Percentiles rank a stretch among this genome's conserved stretches.
These are phyloP conservation scores for Scheffersomyces parashehatae DNA, from an alignment of 1,139 yeast genomes.

Conservation along the genomic window DNA sequence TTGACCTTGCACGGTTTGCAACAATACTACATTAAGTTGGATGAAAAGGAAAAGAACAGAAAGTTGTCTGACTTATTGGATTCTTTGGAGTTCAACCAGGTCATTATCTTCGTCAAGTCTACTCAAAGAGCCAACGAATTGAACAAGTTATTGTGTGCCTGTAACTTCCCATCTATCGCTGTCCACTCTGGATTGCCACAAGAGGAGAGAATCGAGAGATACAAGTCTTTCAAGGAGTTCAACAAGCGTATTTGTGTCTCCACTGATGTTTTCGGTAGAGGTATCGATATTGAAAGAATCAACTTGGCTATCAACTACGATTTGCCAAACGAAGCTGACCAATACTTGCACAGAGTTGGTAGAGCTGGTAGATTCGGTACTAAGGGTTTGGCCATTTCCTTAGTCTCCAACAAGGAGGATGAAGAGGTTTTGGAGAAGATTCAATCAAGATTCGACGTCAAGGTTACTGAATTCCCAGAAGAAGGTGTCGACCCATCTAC, in stretches of 20 bases:
- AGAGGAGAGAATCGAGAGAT: conserved; percentile 97
- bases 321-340: conserved; percentile 89
- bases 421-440: conserved; percentile 89
- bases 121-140: conserved; percentile 91
- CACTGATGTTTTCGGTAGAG: conserved; percentile 98
- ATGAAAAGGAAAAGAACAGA: conserved; percentile 91
- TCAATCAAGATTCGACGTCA: conserved; percentile 96
- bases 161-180: conserved; percentile 96
- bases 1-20: conserved; percentile 97
- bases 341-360: conserved; percentile 98
- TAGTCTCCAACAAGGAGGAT: conserved; percentile 83
- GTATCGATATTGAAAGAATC: conserved; percentile 98
- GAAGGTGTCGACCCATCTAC: conserved; percentile 98
- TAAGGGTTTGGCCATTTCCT: conserved; percentile 94
- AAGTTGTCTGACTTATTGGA: conserved; percentile 91
- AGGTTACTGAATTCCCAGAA: conserved; percentile 92
- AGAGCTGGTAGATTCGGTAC: conserved; percentile 99
- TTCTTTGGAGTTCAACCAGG: conserved; percentile 96
- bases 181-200: conserved; percentile 96
- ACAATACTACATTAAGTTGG: conserved; percentile 89
- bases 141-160: conserved; percentile 84
- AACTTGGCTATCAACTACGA: conserved; percentile 97
- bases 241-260: conserved; percentile 98
- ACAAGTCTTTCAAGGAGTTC: conserved; percentile 95
- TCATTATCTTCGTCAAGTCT: conserved; percentile 91